Evolutionary conservation across 2,329 filamentous ascomycete genomes (phyloP).

Genomic region (Aspergillus terreus): DNA sequence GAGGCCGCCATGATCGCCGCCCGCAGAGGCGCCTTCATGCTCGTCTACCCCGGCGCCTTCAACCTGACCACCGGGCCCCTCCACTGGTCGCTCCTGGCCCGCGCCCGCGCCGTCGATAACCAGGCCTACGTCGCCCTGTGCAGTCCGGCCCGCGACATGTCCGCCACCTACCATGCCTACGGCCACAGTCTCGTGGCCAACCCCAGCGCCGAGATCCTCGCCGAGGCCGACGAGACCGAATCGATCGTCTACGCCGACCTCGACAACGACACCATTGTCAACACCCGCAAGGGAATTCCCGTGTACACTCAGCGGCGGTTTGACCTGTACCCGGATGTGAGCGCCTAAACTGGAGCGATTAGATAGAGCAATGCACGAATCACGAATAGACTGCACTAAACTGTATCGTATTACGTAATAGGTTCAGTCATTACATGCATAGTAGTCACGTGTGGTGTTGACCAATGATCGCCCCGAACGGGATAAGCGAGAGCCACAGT

Average conservation of each 20-base stretch:
- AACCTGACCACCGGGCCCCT: constrained; percentile 88
- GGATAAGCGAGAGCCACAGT: constrained; percentile 37
- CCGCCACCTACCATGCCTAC: constrained; percentile 79
- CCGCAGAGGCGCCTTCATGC: constrained; percentile 76
- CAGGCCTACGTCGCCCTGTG: constrained; percentile 92
- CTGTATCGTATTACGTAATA: neutral
- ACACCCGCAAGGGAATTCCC: constrained; percentile 78
- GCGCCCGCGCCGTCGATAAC: constrained; percentile 85
- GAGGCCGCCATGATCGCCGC: constrained; percentile 88
- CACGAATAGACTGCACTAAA: neutral
- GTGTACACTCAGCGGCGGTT: constrained; percentile 81
- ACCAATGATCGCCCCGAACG: constrained; percentile 22
- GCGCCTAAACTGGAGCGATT: constrained; percentile 40
- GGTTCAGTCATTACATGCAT: constrained; percentile 27
- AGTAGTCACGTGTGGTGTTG: constrained; percentile 20
- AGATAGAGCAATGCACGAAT: neutral
- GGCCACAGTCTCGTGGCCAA: constrained; percentile 88
- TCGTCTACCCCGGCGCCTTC: constrained; percentile 95
- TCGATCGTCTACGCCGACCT: constrained; percentile 71
- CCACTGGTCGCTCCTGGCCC: constrained; percentile 83
- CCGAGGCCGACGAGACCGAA: constrained; percentile 74
- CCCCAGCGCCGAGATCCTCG: constrained; percentile 78
- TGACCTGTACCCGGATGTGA: constrained; percentile 93
- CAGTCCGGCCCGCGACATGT: constrained; percentile 78
- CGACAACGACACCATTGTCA: constrained; percentile 63